A percentile compares a stretch with the other conserved stretches of the same genome.
These are phyloP conservation scores for Russula lepida DNA, from an alignment of 768 basidiomycete species.

Conservation along the genomic window DNA sequence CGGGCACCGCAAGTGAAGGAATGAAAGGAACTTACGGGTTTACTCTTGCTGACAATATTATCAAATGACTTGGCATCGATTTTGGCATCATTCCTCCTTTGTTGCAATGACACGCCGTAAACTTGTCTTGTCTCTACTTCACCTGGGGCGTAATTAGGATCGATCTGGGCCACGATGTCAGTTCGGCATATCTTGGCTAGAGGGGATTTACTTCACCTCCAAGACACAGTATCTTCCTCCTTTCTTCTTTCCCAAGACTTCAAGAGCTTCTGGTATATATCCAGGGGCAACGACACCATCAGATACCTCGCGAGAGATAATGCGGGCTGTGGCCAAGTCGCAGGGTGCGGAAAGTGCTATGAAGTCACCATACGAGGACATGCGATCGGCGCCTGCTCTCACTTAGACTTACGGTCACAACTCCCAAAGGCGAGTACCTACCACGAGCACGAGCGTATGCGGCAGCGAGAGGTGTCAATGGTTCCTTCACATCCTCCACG, in stretches of 20 bases:
- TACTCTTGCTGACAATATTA: slow-evolving; percentile 86
- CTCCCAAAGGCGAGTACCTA: slow-evolving; percentile 23
- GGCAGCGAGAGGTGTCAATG: slow-evolving; percentile 78
- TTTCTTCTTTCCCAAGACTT: slow-evolving; percentile 91
- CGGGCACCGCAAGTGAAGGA: not conserved
- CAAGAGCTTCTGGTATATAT: slow-evolving; percentile 80
- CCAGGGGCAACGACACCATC: slow-evolving; percentile 98
- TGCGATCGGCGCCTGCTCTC: slow-evolving; percentile 79
- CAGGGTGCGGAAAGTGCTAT: slow-evolving; percentile 90
- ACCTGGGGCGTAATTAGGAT: slow-evolving; percentile 71
- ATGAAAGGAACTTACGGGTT: slow-evolving; percentile 46
- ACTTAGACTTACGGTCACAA: not conserved
- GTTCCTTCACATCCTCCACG: slow-evolving; percentile 89
- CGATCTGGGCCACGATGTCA: slow-evolving; percentile 49
- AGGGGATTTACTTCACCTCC: slow-evolving; percentile 43
- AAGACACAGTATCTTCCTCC: slow-evolving; percentile 97
- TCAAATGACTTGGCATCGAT: slow-evolving; percentile 73
- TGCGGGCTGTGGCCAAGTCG: slow-evolving; percentile 89
- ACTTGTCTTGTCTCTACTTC: slow-evolving; percentile 90
- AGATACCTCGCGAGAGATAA: slow-evolving; percentile 98
- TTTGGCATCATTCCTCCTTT: slow-evolving; percentile 83
- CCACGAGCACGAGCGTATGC: slow-evolving; percentile 97
- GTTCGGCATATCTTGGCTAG: no score
- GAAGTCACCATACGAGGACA: slow-evolving; percentile 99
- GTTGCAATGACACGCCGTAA: slow-evolving; percentile 85